Evolutionary conservation across 2,329 filamentous ascomycete genomes (phyloP), one percentile per base, ranked within the genome.

Genomic region (Polytolypa hystricis): DNA sequence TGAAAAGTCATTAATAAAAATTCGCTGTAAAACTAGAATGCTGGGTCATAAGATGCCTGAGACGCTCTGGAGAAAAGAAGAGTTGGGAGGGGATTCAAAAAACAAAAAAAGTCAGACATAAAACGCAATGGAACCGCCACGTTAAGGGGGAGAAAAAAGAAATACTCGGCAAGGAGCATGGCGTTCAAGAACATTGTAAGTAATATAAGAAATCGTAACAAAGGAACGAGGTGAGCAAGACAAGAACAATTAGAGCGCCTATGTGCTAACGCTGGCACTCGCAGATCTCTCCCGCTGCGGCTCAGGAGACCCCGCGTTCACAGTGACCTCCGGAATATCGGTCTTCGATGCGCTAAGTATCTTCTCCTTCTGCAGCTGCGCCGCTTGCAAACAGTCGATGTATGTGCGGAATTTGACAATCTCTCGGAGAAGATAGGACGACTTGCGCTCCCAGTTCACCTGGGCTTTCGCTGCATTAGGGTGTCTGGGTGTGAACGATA

Each of bases 321-420:
- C 7, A 25, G 7, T 25, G 7, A 7, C 21, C 21, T 25, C 21
- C 37, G 29, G 32, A 33, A 33, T 33, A 15, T 35, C 9, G 41
- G 40, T 8, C 31, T 11, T 40, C 29, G 20, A n/a, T 23, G 45
- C 44, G 11, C 51, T 48, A 41, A 85, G 81, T 28, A 95, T 79
- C 53, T 79, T 79, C 30, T 74, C 70, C 55, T 82, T 86, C 37
- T 77, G 70, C 20, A 56, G 62, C 48, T 82, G 75, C 0, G 87
- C 87, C 25, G 75, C 73, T 40, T 77, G 70, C 34, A 98, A 65
- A 21, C 77, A 79, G 57, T 96, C 91, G 47, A 95, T 87, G 53
- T 96, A 98, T 0, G 87, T 96, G 42, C 81, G 72, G 64, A 94
- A 96, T 61, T 96, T 96, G 59, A 96, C 86, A 57, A 93, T 95